Evolutionary conservation across 129 eudicot genomes (phyloP), one percentile per base, ranked within the genome.

Genomic region (Oenanthe sinensis): DNA sequence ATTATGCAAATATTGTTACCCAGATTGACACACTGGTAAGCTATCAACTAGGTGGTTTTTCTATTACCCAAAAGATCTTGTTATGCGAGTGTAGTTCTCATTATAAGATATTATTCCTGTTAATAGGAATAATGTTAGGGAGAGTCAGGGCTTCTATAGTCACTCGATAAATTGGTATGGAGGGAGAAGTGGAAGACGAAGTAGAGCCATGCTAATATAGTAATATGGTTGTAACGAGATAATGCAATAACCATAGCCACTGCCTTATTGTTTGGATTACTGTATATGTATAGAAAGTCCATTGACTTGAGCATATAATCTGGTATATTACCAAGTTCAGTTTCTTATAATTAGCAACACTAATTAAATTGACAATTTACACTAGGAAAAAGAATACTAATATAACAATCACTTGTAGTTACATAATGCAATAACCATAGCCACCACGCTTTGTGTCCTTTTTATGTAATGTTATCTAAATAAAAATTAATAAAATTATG

Each of bases 1-100:
- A 96, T 82, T 96, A 96, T 87, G 99, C 99, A 62, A 96, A 90
- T 86, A 89, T 96, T 42, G 84, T 96, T 74, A 81, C 96, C 49
- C 99, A 96, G 71, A 96, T 96, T 44, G 99, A 96, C 78, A 92
- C 99, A 33, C 87, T 96, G 52, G 99, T 96, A 77, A 96, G 99
- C 85, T 60, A 46, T 74, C 22, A 26, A 40, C 22, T 1, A 30
- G 22, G 0, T 14, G 28, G 72, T 43, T 28, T 36, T 67, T 67
- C 9, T 28, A 5, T 28, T 67, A 33, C 8, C 49, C 24, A 46
- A 1, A 9, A 67, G 42, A 67, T 40, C 3, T 72, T 72, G 14
- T 39, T 70, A 47, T 39, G 73, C 44, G 9, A 37, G 11, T 68
- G 26, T 67, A 67, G 39, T 30, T 6, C 19, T 65, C 40, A 14